Evolutionary conservation across 1,284 basidiomycete species (phyloP).

Genomic region (Trichosporon asahii): DNA sequence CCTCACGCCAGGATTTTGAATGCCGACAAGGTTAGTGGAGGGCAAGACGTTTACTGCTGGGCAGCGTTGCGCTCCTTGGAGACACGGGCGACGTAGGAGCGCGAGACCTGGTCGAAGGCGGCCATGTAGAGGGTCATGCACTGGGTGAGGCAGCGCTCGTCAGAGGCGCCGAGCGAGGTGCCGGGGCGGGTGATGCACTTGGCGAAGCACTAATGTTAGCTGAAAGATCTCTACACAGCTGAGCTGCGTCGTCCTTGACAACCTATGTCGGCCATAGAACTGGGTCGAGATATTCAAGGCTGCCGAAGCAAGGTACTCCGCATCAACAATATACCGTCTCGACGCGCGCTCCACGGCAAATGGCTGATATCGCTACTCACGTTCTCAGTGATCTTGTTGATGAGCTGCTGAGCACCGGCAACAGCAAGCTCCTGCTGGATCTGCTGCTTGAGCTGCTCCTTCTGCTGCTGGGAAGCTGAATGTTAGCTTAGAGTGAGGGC

Average conservation of each 20-base stretch:
- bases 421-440: conserved; percentile 52
- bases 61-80: conserved; percentile 36
- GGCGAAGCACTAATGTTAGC: conserved; percentile 46
- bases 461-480: conserved; percentile 45
- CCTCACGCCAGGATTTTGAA: neutral
- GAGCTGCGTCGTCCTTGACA: no score
- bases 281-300: no score
- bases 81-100: conserved; percentile 48
- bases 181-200: conserved; percentile 49
- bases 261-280: no score
- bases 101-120: conserved; percentile 51
- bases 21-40: neutral
- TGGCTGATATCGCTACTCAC: conserved; percentile 29
- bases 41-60: neutral
- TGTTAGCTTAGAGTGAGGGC: conserved; percentile 9
- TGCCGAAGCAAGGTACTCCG: neutral
- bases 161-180: conserved; percentile 41
- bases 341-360: neutral
- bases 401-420: conserved; percentile 51
- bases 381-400: conserved; percentile 54
- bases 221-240: neutral
- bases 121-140: conserved; percentile 52
- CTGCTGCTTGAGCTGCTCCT: conserved; percentile 52
- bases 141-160: conserved; percentile 50
- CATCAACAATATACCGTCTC: neutral